phyloP scores from a whole-genome alignment of 1,284 basidiomycete species.

The Trichosporon coremiiforme region DNA sequence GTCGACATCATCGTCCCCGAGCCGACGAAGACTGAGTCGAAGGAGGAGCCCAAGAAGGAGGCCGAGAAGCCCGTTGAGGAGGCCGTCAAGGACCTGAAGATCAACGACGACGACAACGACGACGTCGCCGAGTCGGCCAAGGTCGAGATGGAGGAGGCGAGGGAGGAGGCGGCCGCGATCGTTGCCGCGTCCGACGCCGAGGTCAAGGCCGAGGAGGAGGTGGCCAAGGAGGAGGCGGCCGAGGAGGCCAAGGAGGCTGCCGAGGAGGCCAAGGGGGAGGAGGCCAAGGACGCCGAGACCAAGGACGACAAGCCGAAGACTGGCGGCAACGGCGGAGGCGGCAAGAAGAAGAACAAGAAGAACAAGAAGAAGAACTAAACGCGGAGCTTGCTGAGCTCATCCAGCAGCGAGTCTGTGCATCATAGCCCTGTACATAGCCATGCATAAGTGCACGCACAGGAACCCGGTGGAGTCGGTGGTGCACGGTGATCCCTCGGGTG shows the following conservation, averaged over 20 bases:
- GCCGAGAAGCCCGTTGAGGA: conserved; percentile 10
- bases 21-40: neutral
- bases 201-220: conserved; percentile 7
- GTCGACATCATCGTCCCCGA: neutral
- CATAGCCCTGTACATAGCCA: neutral
- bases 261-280: conserved; percentile 24
- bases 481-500: neutral
- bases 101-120: conserved; percentile 30
- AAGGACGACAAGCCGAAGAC: conserved; percentile 35
- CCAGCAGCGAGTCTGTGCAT: neutral
- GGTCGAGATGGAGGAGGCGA: neutral
- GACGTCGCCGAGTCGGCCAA: conserved; percentile 33
- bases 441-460: neutral
- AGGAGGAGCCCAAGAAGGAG: neutral
- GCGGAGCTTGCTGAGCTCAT: neutral
- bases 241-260: conserved; percentile 27
- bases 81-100: conserved; percentile 34
- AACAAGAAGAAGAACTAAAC: conserved; percentile 23
- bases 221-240: conserved; percentile 1
- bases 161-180: conserved; percentile 6
- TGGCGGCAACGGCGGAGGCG: conserved; percentile 27
- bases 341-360: conserved; percentile 41
- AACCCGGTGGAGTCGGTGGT: neutral
- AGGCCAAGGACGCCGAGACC: conserved; percentile 27
- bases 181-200: conserved; percentile 18